Evolutionary conservation across 2,329 filamentous ascomycete species (phyloP).

Genomic region (Fusarium aywerte): DNA sequence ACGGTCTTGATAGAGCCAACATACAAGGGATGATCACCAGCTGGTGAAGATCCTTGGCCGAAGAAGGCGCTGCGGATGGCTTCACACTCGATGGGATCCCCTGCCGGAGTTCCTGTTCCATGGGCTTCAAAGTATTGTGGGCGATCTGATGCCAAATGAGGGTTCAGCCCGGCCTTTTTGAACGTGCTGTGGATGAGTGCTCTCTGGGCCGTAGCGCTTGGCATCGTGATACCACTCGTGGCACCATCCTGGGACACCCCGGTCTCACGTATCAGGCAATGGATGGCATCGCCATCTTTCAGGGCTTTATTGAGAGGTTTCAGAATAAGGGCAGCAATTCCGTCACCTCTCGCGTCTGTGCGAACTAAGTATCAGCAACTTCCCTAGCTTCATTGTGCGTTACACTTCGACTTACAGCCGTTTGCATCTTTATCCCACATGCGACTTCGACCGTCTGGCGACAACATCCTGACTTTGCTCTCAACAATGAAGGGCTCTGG

Average conservation of each 20-base stretch:
- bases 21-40: neutral
- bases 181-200: neutral
- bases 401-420: neutral
- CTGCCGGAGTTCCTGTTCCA: neutral
- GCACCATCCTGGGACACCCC: conserved; percentile 2
- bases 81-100: conserved; percentile 1
- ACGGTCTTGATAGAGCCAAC: conserved; percentile 10
- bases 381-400: too few species aligned
- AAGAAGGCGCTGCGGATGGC: conserved; percentile 9
- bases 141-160: neutral
- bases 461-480: conserved; percentile 57
- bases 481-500: conserved; percentile 33
- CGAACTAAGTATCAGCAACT: too few species aligned
- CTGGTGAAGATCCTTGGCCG: neutral
- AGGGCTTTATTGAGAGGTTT: conserved; percentile 19
- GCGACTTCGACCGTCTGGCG: conserved; percentile 8
- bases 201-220: neutral
- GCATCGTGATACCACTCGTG: conserved; percentile 7
- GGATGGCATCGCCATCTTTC: conserved; percentile 62
- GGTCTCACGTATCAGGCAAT: conserved; percentile 4
- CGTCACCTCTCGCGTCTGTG: conserved; percentile 16
- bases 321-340: conserved; percentile 15
- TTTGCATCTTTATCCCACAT: conserved; percentile 26
- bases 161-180: neutral
- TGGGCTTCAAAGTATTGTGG: conserved; percentile 14